These are phyloP conservation scores for Kuraishia cidri DNA, from an alignment of 805 yeast species.

Conservation along the genomic window DNA sequence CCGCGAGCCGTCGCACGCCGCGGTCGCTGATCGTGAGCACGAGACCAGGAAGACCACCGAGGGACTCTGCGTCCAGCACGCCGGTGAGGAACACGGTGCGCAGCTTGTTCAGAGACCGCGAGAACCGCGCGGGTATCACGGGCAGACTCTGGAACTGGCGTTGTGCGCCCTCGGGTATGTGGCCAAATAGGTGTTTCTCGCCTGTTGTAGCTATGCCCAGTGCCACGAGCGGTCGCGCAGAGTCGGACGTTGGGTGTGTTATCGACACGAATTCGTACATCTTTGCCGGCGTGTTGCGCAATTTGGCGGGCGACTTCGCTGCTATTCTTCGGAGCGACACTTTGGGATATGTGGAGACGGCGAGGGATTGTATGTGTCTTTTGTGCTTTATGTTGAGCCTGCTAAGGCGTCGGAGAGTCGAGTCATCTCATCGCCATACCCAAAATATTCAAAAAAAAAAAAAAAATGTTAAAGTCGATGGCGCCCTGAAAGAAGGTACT, in stretches of 20 bases:
- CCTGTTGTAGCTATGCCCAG: conserved; percentile 41
- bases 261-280: conserved; percentile 28
- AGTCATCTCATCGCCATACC: no score
- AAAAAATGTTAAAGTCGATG: no score
- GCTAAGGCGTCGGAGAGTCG: no score
- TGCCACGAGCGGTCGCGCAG: conserved; percentile 45
- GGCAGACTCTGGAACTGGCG: conserved; percentile 58
- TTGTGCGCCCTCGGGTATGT: conserved; percentile 81
- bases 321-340: no score
- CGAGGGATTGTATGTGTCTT: no score
- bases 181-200: conserved; percentile 61
- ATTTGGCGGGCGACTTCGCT: no score
- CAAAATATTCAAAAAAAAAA: no score
- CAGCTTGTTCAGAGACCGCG: conserved; percentile 48
- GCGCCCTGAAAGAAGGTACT: no score
- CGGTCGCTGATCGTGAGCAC: conserved; percentile 77
- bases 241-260: conserved; percentile 56
- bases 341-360: no score
- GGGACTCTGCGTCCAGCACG: conserved; percentile 59
- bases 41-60: conserved; percentile 91
- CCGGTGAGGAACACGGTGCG: conserved; percentile 75
- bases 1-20: conserved; percentile 47
- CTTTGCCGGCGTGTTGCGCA: no score
- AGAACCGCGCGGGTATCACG: no score
- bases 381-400: no score